These are phyloP conservation scores for Melampsora medusae DNA, from an alignment of 1,284 basidiomycete species.

Conservation along the genomic window DNA sequence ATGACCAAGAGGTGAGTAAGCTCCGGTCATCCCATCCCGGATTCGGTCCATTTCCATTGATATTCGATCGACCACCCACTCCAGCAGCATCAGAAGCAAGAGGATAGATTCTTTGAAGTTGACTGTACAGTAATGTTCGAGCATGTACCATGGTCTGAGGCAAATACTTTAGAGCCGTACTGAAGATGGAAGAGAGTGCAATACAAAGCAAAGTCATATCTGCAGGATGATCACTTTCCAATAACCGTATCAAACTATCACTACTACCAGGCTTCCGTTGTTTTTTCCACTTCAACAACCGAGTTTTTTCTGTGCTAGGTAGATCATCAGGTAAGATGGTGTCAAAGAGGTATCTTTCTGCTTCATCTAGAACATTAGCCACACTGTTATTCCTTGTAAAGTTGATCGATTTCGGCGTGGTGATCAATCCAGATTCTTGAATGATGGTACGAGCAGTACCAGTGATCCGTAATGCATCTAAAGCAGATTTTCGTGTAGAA, in stretches of 20 bases:
- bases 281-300: conserved; percentile 40
- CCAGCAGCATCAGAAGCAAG: conserved; percentile 41
- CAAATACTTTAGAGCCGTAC: conserved; percentile 23
- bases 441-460: conserved; percentile 37
- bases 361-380: conserved; percentile 27
- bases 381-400: conserved; percentile 23
- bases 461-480: conserved; percentile 42
- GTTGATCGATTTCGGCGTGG: conserved; percentile 33
- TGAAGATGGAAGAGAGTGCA: conserved; percentile 38
- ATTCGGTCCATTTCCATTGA: conserved; percentile 30
- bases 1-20: conserved; percentile 42
- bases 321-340: conserved; percentile 24
- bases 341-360: conserved; percentile 36
- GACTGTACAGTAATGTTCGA: conserved; percentile 33
- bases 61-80: conserved; percentile 28
- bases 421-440: conserved; percentile 15
- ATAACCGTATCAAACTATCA: conserved; percentile 29
- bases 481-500: conserved; percentile 35
- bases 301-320: conserved; percentile 27
- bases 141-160: conserved; percentile 38
- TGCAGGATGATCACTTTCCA: conserved; percentile 39
- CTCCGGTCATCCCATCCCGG: conserved; percentile 42
- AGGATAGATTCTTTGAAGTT: conserved; percentile 45
- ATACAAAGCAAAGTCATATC: conserved; percentile 34
- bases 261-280: conserved; percentile 33